These are phyloP conservation scores for Purpureocillium takamizusanense DNA, from an alignment of 2,329 filamentous ascomycete genomes.

Conservation along the genomic window DNA sequence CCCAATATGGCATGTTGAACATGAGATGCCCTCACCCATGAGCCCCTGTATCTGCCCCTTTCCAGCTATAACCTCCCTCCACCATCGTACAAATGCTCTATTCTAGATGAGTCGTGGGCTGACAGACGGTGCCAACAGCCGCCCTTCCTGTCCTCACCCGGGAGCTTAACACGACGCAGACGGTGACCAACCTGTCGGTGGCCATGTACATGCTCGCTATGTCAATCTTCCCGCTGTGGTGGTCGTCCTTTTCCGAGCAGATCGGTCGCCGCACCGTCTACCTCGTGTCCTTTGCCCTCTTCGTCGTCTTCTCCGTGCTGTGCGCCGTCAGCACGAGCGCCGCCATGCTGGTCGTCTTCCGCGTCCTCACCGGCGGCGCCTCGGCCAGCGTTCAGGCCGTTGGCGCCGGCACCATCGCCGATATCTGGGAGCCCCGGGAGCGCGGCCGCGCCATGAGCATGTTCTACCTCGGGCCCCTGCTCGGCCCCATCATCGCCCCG, in stretches of 20 bases:
- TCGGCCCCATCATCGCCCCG: constrained; percentile 65
- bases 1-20: not conserved
- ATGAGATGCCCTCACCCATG: not conserved
- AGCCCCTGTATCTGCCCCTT: too few relatives aligned
- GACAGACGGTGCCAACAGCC: too few relatives aligned
- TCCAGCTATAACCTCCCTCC: too few relatives aligned
- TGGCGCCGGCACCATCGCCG: constrained; percentile 73
- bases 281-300: constrained; percentile 63
- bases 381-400: constrained; percentile 76
- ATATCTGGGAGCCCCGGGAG: constrained; percentile 67
- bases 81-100: too few relatives aligned
- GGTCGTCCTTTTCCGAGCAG: constrained; percentile 71
- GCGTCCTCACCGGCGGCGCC: constrained; percentile 65
- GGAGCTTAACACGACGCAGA: constrained; percentile 53
- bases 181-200: constrained; percentile 65
- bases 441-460: constrained; percentile 72
- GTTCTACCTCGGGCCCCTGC: constrained; percentile 72
- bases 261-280: constrained; percentile 72
- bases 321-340: constrained; percentile 62
- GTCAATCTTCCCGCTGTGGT: constrained; percentile 81
- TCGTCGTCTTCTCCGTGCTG: constrained; percentile 60
- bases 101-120: too few relatives aligned
- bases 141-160: constrained; percentile 54
- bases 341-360: constrained; percentile 68
- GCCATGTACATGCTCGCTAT: constrained; percentile 76